phyloP scores from a whole-genome alignment of 2,329 filamentous ascomycete genomes.

The Alternaria ventricosa region DNA sequence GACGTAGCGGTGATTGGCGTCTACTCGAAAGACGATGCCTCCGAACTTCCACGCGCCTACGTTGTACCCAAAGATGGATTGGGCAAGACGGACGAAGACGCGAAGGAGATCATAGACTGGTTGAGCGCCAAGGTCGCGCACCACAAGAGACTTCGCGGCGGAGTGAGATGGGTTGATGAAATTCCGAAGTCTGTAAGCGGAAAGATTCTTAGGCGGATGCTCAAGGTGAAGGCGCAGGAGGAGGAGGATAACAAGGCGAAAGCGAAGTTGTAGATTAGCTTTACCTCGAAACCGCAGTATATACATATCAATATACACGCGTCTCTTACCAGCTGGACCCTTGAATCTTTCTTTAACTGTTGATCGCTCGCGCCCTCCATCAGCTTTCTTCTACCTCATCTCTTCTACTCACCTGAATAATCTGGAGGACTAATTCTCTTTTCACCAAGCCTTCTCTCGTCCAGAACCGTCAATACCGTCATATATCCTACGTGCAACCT shows the following conservation, averaged over 20 bases:
- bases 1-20: slow-evolving; percentile 51
- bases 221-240: slow-evolving; percentile 53
- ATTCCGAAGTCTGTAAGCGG: slow-evolving; percentile 57
- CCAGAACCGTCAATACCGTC: neutral
- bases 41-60: slow-evolving; percentile 52
- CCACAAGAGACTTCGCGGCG: slow-evolving; percentile 56
- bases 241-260: slow-evolving; percentile 48
- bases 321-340: neutral
- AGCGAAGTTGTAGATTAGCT: slow-evolving; percentile 50
- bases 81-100: slow-evolving; percentile 39
- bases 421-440: neutral
- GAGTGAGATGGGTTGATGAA: slow-evolving; percentile 55
- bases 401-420: neutral
- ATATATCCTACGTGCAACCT: neutral
- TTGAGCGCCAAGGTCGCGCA: slow-evolving; percentile 52
- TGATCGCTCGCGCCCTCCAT: neutral
- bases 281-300: neutral
- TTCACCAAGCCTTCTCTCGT: neutral
- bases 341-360: neutral
- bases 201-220: slow-evolving; percentile 55
- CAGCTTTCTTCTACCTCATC: neutral
- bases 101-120: slow-evolving; percentile 53
- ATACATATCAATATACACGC: neutral
- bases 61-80: slow-evolving; percentile 43
- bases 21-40: slow-evolving; percentile 54